phyloP scores from a whole-genome alignment of 768 basidiomycete genomes.

The Mrakia hoshinonis region DNA sequence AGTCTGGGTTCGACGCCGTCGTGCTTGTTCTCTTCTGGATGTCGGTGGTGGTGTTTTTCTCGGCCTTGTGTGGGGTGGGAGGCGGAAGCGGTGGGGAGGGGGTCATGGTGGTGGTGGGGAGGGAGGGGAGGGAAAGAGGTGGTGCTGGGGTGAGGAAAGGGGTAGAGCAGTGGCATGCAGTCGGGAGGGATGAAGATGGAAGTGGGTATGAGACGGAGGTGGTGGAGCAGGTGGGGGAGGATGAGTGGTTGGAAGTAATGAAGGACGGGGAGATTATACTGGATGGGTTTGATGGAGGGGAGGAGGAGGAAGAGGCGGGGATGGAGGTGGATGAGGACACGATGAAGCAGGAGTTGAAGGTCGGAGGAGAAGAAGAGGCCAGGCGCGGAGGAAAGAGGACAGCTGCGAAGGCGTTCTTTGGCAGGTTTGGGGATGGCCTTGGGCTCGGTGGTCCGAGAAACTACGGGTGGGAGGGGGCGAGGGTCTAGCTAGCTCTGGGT shows the following conservation, averaged over 20 bases:
- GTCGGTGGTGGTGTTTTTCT: neutral
- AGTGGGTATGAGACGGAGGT: neutral
- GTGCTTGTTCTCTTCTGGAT: neutral
- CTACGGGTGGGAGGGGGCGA: neutral
- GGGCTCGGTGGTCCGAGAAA: neutral
- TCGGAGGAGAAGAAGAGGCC: no score
- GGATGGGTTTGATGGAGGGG: neutral
- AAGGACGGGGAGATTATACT: no score
- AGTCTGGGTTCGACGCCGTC: neutral
- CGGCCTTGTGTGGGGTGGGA: neutral
- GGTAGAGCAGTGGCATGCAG: neutral
- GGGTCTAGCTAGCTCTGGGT: neutral
- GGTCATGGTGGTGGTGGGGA: neutral
- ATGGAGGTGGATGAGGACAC: no score
- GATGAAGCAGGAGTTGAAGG: no score
- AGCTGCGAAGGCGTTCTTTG: slow-evolving; percentile 1
- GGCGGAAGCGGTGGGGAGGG: neutral
- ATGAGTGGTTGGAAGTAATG: neutral
- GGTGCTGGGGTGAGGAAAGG: neutral
- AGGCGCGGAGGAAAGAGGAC: no score
- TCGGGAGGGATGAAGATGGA: neutral
- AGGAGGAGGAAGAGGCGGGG: neutral
- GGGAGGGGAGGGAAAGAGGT: neutral
- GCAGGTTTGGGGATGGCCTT: neutral
- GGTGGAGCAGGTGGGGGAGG: neutral